Conservation (phyloP, 768 basidiomycete species). For the Lactarius indigo region DNA sequence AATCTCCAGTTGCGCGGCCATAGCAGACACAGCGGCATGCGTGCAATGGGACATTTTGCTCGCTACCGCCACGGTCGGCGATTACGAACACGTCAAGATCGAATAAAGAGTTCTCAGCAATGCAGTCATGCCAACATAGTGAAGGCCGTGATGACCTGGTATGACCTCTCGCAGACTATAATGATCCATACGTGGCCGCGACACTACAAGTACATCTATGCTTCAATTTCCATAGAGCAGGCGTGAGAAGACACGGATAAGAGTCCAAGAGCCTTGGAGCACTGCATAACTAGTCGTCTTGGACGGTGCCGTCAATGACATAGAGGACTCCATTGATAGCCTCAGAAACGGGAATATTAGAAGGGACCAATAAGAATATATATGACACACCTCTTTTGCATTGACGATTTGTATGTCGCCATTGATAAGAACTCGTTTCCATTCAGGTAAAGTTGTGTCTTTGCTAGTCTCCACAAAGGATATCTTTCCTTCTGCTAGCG, state of each 20-base stretch:
- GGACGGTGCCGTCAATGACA: slow-evolving; percentile 53
- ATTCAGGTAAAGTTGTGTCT: slow-evolving; percentile 43
- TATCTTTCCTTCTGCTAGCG: slow-evolving; percentile 53
- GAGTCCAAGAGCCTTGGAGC: neutral
- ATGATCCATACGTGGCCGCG: neutral
- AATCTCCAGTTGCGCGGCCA: neutral
- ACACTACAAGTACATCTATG: neutral
- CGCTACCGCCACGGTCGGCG: neutral
- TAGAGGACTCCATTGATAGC: slow-evolving; percentile 56
- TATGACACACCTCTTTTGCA: slow-evolving; percentile 55
- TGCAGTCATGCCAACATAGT: neutral
- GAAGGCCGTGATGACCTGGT: neutral
- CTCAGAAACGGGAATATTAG: slow-evolving; percentile 31
- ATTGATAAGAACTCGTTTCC: slow-evolving; percentile 58
- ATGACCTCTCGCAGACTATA: neutral
- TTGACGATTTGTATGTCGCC: slow-evolving; percentile 51
- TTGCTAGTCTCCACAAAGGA: slow-evolving; percentile 43
- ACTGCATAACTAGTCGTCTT: slow-evolving; percentile 28
- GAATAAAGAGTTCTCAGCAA: neutral
- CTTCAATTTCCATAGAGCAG: neutral
- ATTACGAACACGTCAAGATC: neutral
- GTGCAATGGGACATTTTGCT: neutral
- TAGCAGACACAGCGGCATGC: neutral
- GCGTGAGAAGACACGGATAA: neutral
- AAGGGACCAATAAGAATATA: neutral